Conservation (phyloP, 2,329 filamentous ascomycete genomes). For the Verticillium nonalfalfae region DNA sequence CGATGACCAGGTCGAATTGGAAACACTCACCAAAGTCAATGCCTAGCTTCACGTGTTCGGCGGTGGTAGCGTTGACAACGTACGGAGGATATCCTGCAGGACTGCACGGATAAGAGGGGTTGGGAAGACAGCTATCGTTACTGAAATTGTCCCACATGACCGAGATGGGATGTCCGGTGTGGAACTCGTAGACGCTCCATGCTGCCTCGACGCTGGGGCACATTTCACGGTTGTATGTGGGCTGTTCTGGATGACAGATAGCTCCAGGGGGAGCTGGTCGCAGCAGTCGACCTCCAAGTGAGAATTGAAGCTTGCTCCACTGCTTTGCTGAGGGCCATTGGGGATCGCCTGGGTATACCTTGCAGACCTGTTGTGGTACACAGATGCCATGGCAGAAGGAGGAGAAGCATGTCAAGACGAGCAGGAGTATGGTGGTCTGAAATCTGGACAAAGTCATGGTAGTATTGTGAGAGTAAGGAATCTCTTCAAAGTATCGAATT, state of each 20-base stretch:
- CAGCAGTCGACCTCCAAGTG: constrained; percentile 34
- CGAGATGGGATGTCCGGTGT: constrained; percentile 25
- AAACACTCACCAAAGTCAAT: constrained; percentile 34
- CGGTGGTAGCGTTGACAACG: constrained; percentile 26
- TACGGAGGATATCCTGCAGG: constrained; percentile 25
- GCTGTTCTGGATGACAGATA: constrained; percentile 32
- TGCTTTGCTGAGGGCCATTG: constrained; percentile 39
- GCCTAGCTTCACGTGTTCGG: constrained; percentile 22
- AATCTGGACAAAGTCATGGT: background rate
- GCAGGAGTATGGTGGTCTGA: background rate
- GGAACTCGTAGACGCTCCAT: constrained; percentile 19
- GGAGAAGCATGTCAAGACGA: background rate
- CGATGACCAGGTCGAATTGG: background rate
- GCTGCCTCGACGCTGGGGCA: constrained; percentile 19
- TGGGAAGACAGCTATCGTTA: constrained; percentile 44
- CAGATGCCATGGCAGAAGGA: background rate
- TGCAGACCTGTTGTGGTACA: constrained; percentile 25
- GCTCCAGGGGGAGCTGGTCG: constrained; percentile 34
- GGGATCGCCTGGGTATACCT: constrained; percentile 35
- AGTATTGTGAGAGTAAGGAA: background rate
- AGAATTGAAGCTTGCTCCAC: constrained; percentile 40
- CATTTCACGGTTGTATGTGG: constrained; percentile 19
- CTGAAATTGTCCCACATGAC: constrained; percentile 33
- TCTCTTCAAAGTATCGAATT: background rate
- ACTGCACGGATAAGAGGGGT: constrained; percentile 25